Conservation (phyloP, 176 grass and related monocot genomes). For the Phragmites australis region DNA sequence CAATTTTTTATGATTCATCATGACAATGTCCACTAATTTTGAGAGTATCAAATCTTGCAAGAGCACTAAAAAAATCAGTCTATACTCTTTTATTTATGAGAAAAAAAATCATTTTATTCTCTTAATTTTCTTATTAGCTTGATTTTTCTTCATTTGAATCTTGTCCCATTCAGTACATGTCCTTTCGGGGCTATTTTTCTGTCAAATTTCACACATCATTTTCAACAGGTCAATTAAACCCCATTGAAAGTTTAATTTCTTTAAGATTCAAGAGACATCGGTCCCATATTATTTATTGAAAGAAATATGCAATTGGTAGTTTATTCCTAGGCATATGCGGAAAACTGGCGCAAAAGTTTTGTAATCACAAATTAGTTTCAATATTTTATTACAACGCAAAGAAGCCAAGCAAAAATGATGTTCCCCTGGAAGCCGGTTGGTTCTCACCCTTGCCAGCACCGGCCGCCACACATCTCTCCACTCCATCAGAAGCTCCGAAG, state of each 20-base stretch:
- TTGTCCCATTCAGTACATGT: not conserved
- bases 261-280: not conserved
- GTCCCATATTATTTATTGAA: not conserved
- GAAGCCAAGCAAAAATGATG: constrained; percentile 12
- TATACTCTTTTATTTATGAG: not conserved
- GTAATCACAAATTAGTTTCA: not conserved
- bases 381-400: not conserved
- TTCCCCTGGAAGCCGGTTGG: constrained; percentile 24
- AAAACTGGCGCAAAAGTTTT: not conserved
- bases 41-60: not conserved
- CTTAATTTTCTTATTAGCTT: not conserved
- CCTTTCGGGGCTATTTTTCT: not conserved
- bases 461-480: not conserved
- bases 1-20: not conserved
- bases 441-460: not conserved
- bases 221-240: not conserved
- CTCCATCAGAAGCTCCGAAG: constrained; percentile 38
- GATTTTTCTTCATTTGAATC: not conserved
- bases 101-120: not conserved
- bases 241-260: not conserved
- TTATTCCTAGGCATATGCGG: constrained; percentile 36
- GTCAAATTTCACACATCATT: not conserved
- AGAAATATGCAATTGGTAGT: not conserved
- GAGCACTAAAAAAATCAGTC: not conserved
- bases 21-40: not conserved